Base-by-base conservation (phyloP, 1,284 basidiomycete genomes). In the Erythrobasidium hasegawianum region DNA sequence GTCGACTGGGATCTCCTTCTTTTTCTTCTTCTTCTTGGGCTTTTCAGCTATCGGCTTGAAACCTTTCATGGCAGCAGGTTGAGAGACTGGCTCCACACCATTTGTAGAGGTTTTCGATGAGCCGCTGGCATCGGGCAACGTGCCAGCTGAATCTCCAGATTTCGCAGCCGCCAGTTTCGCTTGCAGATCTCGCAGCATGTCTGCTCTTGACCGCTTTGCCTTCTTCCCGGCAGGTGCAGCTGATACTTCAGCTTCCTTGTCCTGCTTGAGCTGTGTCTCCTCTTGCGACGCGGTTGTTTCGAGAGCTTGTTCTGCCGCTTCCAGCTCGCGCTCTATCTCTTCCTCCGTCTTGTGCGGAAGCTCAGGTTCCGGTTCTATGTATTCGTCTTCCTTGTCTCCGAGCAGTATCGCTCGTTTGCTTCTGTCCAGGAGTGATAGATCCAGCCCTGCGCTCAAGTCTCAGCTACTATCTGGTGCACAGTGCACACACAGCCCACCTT, bases 151-250 rank as follows among this genome's bases (percentile, higher is more conserved):
- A 20, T 16, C 50, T 20, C 50, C 50, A 13, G 45, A 10, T 8
- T 41, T 5, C 27, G 62, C 11, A 24, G 62, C 55, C 7, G 62
- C 62, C 22, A 65, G 41, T 47, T 65, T 65, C 24, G 62, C 62
- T 43, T 65, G 62, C 47, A 65, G 22, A 29, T 65, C 62, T 1
- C 62, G 62, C 47, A 65, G 47, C 62, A 65, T 65, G 14, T 65
- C 62, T 10, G 56, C 27, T n/a, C 62, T 22, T 24, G 62, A 65
- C 24, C 49, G 24, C 45, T 65, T 65, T 20, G 57, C 55, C 45
- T 58, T 65, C 56, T 65, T 65, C 7, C 26, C 26, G 13, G 62
- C 20, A n/a, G 53, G 41, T 47, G 27, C 54, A n/a, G 7, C 14
- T 29, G 11, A 10, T 55, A 27, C 14, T 22, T 54, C 13, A 24